Conservation (phyloP, 148 eudicot species). For the Amaranthus cruentus region DNA sequence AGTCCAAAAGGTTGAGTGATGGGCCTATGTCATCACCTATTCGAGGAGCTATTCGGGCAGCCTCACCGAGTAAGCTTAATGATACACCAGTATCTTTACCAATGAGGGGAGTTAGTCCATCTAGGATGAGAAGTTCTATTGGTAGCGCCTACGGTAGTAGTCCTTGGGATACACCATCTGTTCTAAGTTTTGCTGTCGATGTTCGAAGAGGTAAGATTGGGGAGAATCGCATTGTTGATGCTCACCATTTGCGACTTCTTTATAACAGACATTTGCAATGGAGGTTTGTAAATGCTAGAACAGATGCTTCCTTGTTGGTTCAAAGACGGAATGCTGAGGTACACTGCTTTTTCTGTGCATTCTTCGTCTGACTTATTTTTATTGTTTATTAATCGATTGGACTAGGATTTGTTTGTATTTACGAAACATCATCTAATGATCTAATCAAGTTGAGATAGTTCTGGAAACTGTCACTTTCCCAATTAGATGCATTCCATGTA, state of each 20-base stretch:
- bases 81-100: constrained; percentile 49
- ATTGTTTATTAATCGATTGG: neutral
- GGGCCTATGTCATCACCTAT: constrained; percentile 62
- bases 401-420: neutral
- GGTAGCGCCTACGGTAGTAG: constrained; percentile 41
- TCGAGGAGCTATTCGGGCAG: constrained; percentile 51
- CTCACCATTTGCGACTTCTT: constrained; percentile 76
- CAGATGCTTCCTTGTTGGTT: constrained; percentile 61
- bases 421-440: neutral
- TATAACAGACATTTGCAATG: constrained; percentile 92
- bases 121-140: constrained; percentile 54
- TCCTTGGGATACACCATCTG: constrained; percentile 78
- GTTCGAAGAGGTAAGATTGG: constrained; percentile 93
- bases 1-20: constrained; percentile 55
- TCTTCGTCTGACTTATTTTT: constrained; percentile 7
- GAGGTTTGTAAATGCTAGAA: constrained; percentile 92
- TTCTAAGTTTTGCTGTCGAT: constrained; percentile 87
- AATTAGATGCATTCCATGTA: neutral
- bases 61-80: constrained; percentile 73
- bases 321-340: constrained; percentile 87
- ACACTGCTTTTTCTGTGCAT: constrained; percentile 18
- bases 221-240: constrained; percentile 76
- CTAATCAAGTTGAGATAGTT: neutral
- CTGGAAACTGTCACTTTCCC: neutral
- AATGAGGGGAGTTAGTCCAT: constrained; percentile 72